A percentile compares a stretch with the other conserved stretches of the same genome.
Evolutionary conservation across 2,329 filamentous ascomycete species (phyloP).

Genomic region (Ophiostoma sp.): DNA sequence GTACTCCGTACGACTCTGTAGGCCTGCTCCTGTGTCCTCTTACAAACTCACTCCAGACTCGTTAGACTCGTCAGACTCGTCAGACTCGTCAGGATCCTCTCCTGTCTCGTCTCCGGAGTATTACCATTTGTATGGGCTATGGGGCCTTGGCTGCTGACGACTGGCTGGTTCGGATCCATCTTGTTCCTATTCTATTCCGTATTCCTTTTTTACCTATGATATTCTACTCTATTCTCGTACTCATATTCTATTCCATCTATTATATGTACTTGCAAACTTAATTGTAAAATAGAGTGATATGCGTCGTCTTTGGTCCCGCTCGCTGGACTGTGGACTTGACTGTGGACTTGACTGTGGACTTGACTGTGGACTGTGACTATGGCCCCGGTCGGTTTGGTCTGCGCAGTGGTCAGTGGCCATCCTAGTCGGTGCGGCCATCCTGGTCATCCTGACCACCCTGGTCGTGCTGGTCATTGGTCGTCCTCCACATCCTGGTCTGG

Average conservation of each 20-base stretch:
- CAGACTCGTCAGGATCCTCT: not conserved
- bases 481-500: not conserved
- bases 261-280: not conserved
- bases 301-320: no score
- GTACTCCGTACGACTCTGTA: no score
- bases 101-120: slow-evolving; percentile 10
- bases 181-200: not conserved
- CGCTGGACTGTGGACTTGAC: no score
- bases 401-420: not conserved
- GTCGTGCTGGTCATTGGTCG: not conserved
- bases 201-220: not conserved
- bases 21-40: not conserved
- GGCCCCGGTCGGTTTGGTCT: not conserved
- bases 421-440: not conserved
- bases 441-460: slow-evolving; percentile 3
- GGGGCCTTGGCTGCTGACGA: slow-evolving; percentile 11
- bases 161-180: not conserved
- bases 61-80: no score
- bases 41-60: not conserved
- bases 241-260: not conserved
- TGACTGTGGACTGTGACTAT: not conserved
- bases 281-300: no score
- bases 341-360: not conserved
- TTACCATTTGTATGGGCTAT: slow-evolving; percentile 1
- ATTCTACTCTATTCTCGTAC: not conserved